phyloP scores from a whole-genome alignment of 176 grass and related monocot genomes.

The Tuctoria greenei region DNA sequence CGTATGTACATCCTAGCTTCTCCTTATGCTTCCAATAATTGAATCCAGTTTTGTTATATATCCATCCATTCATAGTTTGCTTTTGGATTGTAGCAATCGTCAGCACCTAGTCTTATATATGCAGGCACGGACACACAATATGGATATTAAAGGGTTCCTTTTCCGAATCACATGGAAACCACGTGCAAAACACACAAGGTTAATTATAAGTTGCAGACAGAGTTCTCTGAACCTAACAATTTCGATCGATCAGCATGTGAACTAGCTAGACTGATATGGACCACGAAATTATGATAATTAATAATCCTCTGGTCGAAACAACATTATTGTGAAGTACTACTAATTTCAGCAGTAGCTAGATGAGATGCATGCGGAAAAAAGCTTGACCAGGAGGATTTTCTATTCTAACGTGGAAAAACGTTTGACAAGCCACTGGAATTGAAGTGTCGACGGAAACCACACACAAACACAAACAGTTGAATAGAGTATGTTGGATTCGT shows the following conservation, averaged over 20 bases:
- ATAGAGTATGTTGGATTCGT: too few species aligned
- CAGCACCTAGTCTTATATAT: neutral
- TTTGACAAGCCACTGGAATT: neutral
- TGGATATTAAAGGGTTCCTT: neutral
- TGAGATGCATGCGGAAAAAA: conserved; percentile 1
- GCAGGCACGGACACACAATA: neutral
- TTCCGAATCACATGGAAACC: neutral
- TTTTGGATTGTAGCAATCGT: neutral
- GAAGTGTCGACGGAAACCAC: too few species aligned
- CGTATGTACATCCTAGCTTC: too few species aligned
- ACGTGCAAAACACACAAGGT: too few species aligned
- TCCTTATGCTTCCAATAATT: too few species aligned
- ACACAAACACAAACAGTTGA: too few species aligned
- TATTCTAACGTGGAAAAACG: neutral
- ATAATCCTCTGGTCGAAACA: too few species aligned
- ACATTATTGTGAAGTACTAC: too few species aligned
- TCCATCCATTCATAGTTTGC: neutral
- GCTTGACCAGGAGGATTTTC: conserved; percentile 24
- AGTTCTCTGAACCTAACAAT: too few species aligned
- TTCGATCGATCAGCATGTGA: too few species aligned
- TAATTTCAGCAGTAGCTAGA: neutral
- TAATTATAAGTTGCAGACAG: too few species aligned
- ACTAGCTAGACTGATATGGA: neutral
- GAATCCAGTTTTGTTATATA: too few species aligned
- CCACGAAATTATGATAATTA: neutral